Base-by-base conservation (phyloP, 805 yeast species). In the Suhomyces xylopsoci region DNA sequence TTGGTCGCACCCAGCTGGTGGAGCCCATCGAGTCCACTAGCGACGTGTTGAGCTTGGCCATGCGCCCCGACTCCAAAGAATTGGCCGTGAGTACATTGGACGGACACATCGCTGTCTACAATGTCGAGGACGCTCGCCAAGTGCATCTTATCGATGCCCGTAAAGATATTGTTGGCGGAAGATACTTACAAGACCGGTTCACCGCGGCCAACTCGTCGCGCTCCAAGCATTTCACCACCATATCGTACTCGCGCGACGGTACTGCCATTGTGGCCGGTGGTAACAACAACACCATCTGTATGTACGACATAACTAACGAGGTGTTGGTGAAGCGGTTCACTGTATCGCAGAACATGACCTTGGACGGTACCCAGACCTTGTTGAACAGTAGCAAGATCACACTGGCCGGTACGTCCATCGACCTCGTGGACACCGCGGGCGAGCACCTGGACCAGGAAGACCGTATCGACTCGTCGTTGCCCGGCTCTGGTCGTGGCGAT, bases 41-140 rank as follows among this genome's bases (percentile, higher is more conserved):
- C 36, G 99, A 94, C 67, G 97, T 90, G 9, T 77, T 93, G 56
- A 79, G 90, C 19, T 75, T 94, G 38, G 81, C 91, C 0, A 81
- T 93, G 80, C 81, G 97, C 63, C 97, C 97, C 0, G 98, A 94
- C 65, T 89, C 96, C n/a, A 87, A 89, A 63, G 88, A 88, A 66
- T 78, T 94, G 42, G 96, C 97, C 0, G 96, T 89, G 1, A 79
- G 93, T 17, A 87, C 97, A 0, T 76, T 93, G 60, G 96, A 88
- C 67, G 99, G 99, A 5, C 90, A 89, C 66, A 77, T 94, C 15
- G 71, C 88, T 2, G 81, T 90, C 47, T 94, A 90, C 83, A 92
- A 93, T 63, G 80, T 90, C 45, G 94, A 87, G 62, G 78, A 79
- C 47, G 96, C 90, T 10, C 84, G 83, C 59, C 97, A 92, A 69